Base-by-base conservation (phyloP, 2,329 filamentous ascomycete species). In the Aspergillus glaucus region DNA sequence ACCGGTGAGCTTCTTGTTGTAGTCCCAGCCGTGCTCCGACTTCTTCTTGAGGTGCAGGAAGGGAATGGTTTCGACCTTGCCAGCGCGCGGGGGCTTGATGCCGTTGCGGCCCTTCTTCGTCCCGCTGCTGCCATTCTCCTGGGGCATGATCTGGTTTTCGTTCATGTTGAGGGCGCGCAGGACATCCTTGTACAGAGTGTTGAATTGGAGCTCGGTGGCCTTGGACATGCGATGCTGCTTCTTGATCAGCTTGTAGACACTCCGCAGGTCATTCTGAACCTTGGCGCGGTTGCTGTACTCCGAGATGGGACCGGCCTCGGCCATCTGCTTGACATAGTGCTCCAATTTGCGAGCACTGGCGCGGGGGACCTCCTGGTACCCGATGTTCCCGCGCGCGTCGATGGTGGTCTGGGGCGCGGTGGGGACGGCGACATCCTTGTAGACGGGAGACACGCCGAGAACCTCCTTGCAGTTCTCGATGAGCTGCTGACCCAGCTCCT, bases 391-490 rank as follows among this genome's bases (percentile, higher is more conserved):
- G 46, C 88, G 88, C 48, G 86, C 83, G 67, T 97, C 92, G 45
- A 98, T 84, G n/a, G 85, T 90, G 10, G 95, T 95, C 57, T 88
- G 86, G 34, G 93, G 93, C 3, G 87, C 93, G 14, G 93, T 97
- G 24, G 93, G 93, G 39, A 97, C 71, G 19, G 86, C 84, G 45
- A 98, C 93, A 68, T 98, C 93, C 76, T 97, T 98, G 79, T 93
- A 98, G 28, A 90, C 88, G 3, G 93, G 93, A 14, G 91, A 76
- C 43, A 85, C 79, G 47, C 86, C 79, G 48, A 98, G 76, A 15
- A 95, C 90, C 24, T 98, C 93, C 67, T 87, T 91, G 77, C 93
- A 97, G 76, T 98, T 98, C 69, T 96, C 88, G 59, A 98, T 95
- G 47, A 98, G 85, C 74, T 94, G 88, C 64, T 88, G 79, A 32